A percentile compares a stretch with the other conserved stretches of the same genome.
These are phyloP conservation scores for Cenococcum geophilum DNA, from an alignment of 495 filamentous ascomycete genomes.

Conservation along the genomic window DNA sequence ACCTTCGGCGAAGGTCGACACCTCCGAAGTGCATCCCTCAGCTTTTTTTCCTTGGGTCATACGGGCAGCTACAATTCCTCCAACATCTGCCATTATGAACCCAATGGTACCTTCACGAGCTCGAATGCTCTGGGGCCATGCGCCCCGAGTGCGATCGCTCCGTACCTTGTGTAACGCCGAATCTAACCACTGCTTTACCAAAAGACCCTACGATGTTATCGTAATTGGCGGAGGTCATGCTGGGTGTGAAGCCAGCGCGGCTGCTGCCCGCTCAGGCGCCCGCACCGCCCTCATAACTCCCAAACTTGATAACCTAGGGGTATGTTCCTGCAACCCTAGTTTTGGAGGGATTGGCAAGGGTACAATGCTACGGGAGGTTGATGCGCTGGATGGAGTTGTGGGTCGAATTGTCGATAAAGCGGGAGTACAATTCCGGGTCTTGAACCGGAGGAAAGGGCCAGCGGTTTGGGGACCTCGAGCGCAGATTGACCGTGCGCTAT, in stretches of 20 bases:
- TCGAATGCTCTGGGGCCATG: constrained; percentile 39
- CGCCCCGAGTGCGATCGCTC: constrained; percentile 39
- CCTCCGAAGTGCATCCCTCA: constrained; percentile 21
- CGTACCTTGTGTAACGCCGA: constrained; percentile 1
- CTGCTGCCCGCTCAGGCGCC: constrained; percentile 82
- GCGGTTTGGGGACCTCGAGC: constrained; percentile 96
- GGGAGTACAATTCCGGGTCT: constrained; percentile 79
- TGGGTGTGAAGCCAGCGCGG: constrained; percentile 89
- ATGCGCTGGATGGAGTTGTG: constrained; percentile 87
- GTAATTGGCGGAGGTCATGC: constrained; percentile 96
- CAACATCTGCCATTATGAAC: constrained; percentile 12
- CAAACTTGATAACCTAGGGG: constrained; percentile 78
- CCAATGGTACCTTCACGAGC: constrained; percentile 19
- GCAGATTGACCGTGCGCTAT: constrained; percentile 89
- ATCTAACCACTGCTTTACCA: constrained; percentile 8
- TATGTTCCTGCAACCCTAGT: constrained; percentile 95
- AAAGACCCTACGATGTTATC: constrained; percentile 80
- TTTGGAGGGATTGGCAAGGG: constrained; percentile 99
- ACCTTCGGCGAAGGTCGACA: constrained; percentile 18
- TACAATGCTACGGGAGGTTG: constrained; percentile 90
- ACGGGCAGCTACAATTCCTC: constrained; percentile 1
- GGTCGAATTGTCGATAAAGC: constrained; percentile 90
- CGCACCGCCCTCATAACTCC: constrained; percentile 86
- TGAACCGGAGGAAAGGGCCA: constrained; percentile 85
- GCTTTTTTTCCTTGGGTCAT: constrained; percentile 9